phyloP scores from a whole-genome alignment of 2,329 filamentous ascomycete genomes.

The Mariannaea elegans region DNA sequence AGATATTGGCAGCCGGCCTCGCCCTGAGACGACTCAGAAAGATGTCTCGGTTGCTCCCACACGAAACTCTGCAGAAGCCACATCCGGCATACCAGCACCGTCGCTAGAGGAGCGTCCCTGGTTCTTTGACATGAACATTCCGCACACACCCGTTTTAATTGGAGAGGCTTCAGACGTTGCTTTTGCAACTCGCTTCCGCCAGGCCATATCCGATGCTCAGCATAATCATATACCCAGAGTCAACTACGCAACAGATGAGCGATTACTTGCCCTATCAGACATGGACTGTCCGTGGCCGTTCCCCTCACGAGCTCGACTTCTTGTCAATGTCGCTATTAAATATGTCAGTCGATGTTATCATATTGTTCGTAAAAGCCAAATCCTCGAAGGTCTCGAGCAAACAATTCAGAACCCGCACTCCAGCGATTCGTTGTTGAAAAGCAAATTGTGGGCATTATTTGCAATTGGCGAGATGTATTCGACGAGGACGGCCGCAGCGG shows the following conservation, averaged over 20 bases:
- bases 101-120: conserved; percentile 41
- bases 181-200: conserved; percentile 48
- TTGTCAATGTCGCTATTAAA: conserved; percentile 50
- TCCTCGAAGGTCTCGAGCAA: conserved; percentile 49
- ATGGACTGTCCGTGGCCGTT: conserved; percentile 50
- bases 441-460: conserved; percentile 55
- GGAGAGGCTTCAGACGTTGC: conserved; percentile 49
- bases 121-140: conserved; percentile 47
- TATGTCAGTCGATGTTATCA: conserved; percentile 53
- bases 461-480: conserved; percentile 58
- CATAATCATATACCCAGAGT: conserved; percentile 46
- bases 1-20: conserved; percentile 22
- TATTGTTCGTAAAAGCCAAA: conserved; percentile 49
- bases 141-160: conserved; percentile 46
- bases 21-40: conserved; percentile 20
- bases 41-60: conserved; percentile 21
- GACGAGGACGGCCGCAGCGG: conserved; percentile 45
- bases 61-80: conserved; percentile 13
- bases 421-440: conserved; percentile 45
- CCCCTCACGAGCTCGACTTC: conserved; percentile 40
- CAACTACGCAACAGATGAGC: conserved; percentile 46
- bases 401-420: conserved; percentile 47
- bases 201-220: conserved; percentile 43
- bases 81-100: conserved; percentile 30
- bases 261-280: conserved; percentile 39